phyloP scores from a whole-genome alignment of 2,329 filamentous ascomycete species.

The Monilinia fructicola region DNA sequence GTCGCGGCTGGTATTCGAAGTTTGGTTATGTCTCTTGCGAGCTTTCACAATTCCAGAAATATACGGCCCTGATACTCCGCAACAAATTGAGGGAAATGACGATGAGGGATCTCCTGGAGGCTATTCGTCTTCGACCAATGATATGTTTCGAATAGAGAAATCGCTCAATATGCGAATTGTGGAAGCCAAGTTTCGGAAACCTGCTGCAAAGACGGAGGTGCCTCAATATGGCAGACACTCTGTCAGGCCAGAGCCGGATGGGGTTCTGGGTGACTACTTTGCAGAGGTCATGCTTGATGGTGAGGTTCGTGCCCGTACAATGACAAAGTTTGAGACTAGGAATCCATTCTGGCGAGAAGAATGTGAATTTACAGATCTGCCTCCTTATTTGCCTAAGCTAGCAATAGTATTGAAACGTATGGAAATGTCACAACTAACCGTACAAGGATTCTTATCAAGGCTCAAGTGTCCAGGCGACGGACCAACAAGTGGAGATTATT shows the following conservation, averaged over 20 bases:
- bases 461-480: constrained; percentile 33
- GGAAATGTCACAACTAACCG: constrained; percentile 41
- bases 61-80: constrained; percentile 53
- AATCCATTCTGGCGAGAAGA: constrained; percentile 80
- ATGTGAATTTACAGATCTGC: constrained; percentile 73
- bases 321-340: constrained; percentile 66
- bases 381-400: constrained; percentile 65
- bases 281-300: constrained; percentile 78
- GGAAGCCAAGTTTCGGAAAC: constrained; percentile 56
- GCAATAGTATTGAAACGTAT: constrained; percentile 71
- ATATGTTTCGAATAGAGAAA: constrained; percentile 63
- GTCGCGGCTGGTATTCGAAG: constrained; percentile 86
- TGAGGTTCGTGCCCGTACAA: constrained; percentile 74
- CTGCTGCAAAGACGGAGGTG: constrained; percentile 38
- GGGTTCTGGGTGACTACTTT: constrained; percentile 66
- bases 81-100: constrained; percentile 28
- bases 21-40: constrained; percentile 90
- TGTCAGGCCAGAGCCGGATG: constrained; percentile 45
- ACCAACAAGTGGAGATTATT: constrained; percentile 50
- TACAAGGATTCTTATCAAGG: constrained; percentile 38
- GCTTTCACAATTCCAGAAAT: constrained; percentile 91
- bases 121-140: constrained; percentile 39
- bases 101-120: constrained; percentile 19
- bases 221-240: constrained; percentile 31
- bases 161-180: constrained; percentile 58